Evolutionary conservation across 1,284 basidiomycete genomes (phyloP).

Genomic region (Vanrija sp.): DNA sequence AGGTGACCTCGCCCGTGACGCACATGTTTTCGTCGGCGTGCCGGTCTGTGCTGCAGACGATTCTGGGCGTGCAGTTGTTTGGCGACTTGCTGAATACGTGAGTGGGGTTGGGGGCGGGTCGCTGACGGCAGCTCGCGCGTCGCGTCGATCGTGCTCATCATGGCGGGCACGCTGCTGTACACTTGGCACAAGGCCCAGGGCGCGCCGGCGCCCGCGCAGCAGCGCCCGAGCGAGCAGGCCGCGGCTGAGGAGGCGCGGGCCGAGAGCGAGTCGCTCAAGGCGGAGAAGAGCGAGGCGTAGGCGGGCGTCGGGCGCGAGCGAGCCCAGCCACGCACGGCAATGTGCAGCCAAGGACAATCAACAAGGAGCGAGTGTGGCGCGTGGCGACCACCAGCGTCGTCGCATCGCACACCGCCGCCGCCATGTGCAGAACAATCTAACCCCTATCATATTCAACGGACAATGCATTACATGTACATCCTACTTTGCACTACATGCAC

Average conservation of each 20-base stretch:
- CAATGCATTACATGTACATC: not conserved
- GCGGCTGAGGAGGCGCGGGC: no score
- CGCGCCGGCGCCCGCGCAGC: not conserved
- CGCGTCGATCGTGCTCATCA: conserved; percentile 13
- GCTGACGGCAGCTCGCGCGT: conserved; percentile 8
- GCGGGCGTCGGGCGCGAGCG: not conserved
- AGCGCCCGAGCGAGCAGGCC: not conserved
- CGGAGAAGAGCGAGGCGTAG: not conserved
- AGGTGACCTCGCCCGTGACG: conserved; percentile 30
- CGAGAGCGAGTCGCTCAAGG: no score
- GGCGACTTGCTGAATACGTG: not conserved
- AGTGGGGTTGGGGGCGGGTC: not conserved
- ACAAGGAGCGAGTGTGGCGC: no score
- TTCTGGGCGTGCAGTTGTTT: conserved; percentile 8
- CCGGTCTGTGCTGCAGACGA: conserved; percentile 20
- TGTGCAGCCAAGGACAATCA: no score
- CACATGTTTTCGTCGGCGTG: conserved; percentile 27
- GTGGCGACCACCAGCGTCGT: no score
- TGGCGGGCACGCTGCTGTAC: conserved; percentile 15
- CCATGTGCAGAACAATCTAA: no score
- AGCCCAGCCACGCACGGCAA: not conserved
- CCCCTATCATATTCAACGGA: no score
- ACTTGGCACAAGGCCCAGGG: conserved; percentile 15
- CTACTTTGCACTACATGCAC: no score
- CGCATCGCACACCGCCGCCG: no score